A percentile compares a stretch with the other conserved stretches of the same genome.
phyloP scores from a whole-genome alignment of 2,329 filamentous ascomycete genomes.

The Colletotrichum sp. region DNA sequence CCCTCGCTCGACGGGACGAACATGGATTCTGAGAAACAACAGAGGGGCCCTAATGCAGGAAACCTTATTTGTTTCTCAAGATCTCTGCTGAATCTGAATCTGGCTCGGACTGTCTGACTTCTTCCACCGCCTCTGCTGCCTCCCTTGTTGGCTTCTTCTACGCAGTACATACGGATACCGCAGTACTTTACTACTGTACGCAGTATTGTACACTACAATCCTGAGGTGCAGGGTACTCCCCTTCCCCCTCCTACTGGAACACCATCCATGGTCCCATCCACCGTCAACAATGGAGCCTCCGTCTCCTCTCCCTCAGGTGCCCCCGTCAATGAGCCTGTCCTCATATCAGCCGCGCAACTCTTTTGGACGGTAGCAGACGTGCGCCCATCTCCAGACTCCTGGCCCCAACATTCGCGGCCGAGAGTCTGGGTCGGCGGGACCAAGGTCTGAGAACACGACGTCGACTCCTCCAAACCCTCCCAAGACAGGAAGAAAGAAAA shows the following conservation, averaged over 20 bases:
- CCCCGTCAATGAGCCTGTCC: background rate
- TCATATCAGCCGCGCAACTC: background rate
- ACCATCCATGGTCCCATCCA: background rate
- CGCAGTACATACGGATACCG: background rate
- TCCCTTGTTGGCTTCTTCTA: background rate
- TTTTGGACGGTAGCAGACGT: background rate
- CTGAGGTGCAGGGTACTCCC: background rate
- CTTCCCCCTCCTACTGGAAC: background rate
- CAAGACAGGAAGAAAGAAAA: background rate
- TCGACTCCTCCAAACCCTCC: background rate
- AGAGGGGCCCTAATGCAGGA: slow-evolving; percentile 16
- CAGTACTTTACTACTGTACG: no score
- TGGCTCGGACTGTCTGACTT: slow-evolving; percentile 9
- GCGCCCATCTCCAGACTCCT: background rate
- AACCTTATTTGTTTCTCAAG: slow-evolving; percentile 21
- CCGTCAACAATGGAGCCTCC: background rate
- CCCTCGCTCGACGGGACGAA: slow-evolving; percentile 11
- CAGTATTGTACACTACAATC: no score
- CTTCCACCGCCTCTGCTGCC: background rate
- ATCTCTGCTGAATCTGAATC: slow-evolving; percentile 13
- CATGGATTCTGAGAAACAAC: slow-evolving; percentile 20
- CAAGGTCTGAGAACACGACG: background rate
- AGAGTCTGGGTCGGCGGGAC: background rate
- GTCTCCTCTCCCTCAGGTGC: slow-evolving; percentile 1
- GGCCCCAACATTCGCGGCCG: background rate